These are phyloP conservation scores for Volvox reticuliferus DNA, from an alignment of 139 green algal genomes.

Conservation along the genomic window DNA sequence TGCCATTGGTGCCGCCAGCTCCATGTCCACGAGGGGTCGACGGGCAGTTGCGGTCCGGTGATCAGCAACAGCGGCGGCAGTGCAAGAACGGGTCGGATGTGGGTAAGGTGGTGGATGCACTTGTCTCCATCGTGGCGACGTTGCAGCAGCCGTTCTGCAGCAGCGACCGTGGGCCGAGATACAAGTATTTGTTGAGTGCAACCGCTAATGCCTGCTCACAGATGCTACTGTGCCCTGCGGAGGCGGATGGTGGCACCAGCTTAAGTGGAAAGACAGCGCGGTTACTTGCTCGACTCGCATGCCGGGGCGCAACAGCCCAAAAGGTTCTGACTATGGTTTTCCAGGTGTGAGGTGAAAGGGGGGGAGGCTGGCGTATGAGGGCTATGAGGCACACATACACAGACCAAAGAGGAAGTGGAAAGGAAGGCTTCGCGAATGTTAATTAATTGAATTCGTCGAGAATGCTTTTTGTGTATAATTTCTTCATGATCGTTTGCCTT, in stretches of 20 bases:
- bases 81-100: background rate
- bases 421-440: background rate
- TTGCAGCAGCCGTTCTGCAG: background rate
- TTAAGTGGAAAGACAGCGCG: background rate
- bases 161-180: background rate
- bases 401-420: no score
- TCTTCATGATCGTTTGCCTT: background rate
- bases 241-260: background rate
- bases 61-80: background rate
- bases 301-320: no score
- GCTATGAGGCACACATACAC: no score
- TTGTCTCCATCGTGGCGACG: background rate
- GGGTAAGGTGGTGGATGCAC: background rate
- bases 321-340: background rate
- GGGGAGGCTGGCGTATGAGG: background rate
- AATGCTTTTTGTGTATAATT: background rate
- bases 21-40: background rate
- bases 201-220: background rate
- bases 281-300: background rate
- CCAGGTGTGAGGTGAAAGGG: background rate
- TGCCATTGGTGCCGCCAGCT: background rate
- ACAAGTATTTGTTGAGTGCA: background rate
- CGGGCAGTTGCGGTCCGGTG: background rate
- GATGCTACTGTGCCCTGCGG: background rate
- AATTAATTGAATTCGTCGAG: background rate